Evolutionary conservation across 1,139 yeast species (phyloP).

Genomic region (Lodderomyces margitis): DNA sequence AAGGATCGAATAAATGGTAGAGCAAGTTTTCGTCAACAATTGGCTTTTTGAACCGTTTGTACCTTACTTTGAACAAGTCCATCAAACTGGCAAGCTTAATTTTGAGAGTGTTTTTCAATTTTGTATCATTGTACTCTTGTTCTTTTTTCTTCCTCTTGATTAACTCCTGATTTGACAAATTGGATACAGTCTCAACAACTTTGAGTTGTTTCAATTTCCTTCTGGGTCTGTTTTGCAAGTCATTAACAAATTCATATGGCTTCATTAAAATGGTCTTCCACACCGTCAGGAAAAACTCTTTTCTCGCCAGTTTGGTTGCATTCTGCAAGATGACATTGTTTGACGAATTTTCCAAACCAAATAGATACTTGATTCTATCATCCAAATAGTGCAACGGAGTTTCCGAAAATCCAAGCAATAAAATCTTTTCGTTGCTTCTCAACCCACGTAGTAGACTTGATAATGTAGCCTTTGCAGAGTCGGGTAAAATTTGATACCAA

Average conservation of each 20-base stretch:
- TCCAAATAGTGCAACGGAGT: constrained; percentile 30
- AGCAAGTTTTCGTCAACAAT: constrained; percentile 74
- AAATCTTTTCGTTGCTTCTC: constrained; percentile 68
- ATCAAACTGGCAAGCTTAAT: constrained; percentile 82
- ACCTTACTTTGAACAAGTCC: constrained; percentile 84
- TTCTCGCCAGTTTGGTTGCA: constrained; percentile 44
- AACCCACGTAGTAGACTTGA: constrained; percentile 67
- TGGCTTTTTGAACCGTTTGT: constrained; percentile 88
- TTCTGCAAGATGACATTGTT: constrained; percentile 46
- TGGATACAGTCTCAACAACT: constrained; percentile 19
- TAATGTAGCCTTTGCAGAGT: constrained; percentile 69
- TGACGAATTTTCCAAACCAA: constrained; percentile 49
- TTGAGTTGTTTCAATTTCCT: constrained; percentile 41
- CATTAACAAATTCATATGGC: constrained; percentile 62
- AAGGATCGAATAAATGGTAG: constrained; percentile 74
- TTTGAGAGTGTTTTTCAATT: constrained; percentile 78
- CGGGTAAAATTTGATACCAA: constrained; percentile 70
- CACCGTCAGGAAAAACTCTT: constrained; percentile 54
- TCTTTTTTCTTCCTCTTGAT: constrained; percentile 42
- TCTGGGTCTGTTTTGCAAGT: constrained; percentile 49
- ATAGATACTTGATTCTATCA: constrained; percentile 42
- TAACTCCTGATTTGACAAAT: constrained; percentile 15
- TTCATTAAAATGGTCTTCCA: constrained; percentile 58
- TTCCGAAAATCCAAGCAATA: constrained; percentile 78
- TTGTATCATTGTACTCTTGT: constrained; percentile 71